Evolutionary conservation across 2,329 filamentous ascomycete genomes (phyloP).

Genomic region (Talaromyces sp.): DNA sequence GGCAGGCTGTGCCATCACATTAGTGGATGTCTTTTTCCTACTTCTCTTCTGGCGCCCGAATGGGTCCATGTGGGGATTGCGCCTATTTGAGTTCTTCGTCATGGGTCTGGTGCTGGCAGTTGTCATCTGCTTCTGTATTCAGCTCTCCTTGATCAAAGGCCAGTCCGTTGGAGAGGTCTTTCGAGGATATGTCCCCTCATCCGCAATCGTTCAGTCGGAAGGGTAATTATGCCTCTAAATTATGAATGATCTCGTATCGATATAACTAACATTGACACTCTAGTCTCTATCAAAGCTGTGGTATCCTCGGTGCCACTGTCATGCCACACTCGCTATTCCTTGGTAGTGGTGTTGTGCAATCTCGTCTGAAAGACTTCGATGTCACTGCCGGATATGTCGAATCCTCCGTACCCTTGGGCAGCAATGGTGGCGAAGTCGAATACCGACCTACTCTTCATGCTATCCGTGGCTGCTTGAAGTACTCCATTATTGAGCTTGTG

Average conservation of each 20-base stretch:
- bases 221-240: slow-evolving; percentile 41
- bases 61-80: slow-evolving; percentile 54
- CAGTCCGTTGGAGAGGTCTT: slow-evolving; percentile 57
- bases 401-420: slow-evolving; percentile 31
- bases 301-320: slow-evolving; percentile 57
- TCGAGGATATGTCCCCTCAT: slow-evolving; percentile 57
- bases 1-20: slow-evolving; percentile 59
- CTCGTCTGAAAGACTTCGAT: slow-evolving; percentile 55
- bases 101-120: slow-evolving; percentile 58
- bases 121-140: slow-evolving; percentile 60
- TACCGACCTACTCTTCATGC: slow-evolving; percentile 73
- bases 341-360: slow-evolving; percentile 59
- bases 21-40: slow-evolving; percentile 59
- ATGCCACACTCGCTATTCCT: slow-evolving; percentile 65
- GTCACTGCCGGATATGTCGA: slow-evolving; percentile 42
- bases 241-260: not conserved
- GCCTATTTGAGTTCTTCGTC: slow-evolving; percentile 59
- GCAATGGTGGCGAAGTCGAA: slow-evolving; percentile 54
- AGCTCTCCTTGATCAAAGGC: slow-evolving; percentile 56
- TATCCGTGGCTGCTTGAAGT: slow-evolving; percentile 73
- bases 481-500: slow-evolving; percentile 70
- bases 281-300: slow-evolving; percentile 58
- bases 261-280: not conserved
- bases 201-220: slow-evolving; percentile 54
- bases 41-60: slow-evolving; percentile 59